phyloP scores from a whole-genome alignment of 805 yeast genomes.

The Candida ficus region DNA sequence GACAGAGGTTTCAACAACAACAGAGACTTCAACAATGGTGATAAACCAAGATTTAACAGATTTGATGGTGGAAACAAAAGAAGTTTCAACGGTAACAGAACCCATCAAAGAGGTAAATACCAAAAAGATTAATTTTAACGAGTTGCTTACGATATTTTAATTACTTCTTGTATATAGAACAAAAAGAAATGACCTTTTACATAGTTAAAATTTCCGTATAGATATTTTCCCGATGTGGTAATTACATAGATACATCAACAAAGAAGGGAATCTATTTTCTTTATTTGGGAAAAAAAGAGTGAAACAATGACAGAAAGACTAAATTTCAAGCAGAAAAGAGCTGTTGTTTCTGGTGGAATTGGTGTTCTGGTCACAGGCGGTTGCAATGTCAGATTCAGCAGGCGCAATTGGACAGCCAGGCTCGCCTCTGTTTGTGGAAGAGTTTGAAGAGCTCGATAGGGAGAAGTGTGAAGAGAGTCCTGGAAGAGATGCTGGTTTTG shows the following conservation, averaged over 20 bases:
- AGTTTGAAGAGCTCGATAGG: too few species aligned
- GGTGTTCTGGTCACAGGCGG: too few species aligned
- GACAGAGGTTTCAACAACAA: neutral
- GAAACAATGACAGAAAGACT: too few species aligned
- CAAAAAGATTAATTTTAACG: too few species aligned
- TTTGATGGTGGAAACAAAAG: neutral
- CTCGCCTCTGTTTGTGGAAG: too few species aligned
- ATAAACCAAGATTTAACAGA: neutral
- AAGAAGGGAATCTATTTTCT: too few species aligned
- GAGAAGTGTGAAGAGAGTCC: neutral
- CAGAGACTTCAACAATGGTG: neutral
- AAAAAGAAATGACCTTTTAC: neutral
- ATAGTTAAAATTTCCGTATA: neutral
- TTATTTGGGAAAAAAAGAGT: too few species aligned
- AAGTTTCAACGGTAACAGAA: neutral
- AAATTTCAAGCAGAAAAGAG: neutral
- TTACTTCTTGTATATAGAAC: neutral
- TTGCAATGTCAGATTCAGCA: too few species aligned
- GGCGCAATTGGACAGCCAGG: too few species aligned
- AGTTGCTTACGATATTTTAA: too few species aligned
- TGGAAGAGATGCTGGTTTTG: too few species aligned
- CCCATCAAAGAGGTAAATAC: slow-evolving; percentile 4
- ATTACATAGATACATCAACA: neutral
- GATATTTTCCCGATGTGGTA: neutral
- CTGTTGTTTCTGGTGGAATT: too few species aligned